A percentile compares a stretch with the other conserved stretches of the same genome.
phyloP scores from a whole-genome alignment of 2,329 filamentous ascomycete genomes.

The Fusarium transvaalense region DNA sequence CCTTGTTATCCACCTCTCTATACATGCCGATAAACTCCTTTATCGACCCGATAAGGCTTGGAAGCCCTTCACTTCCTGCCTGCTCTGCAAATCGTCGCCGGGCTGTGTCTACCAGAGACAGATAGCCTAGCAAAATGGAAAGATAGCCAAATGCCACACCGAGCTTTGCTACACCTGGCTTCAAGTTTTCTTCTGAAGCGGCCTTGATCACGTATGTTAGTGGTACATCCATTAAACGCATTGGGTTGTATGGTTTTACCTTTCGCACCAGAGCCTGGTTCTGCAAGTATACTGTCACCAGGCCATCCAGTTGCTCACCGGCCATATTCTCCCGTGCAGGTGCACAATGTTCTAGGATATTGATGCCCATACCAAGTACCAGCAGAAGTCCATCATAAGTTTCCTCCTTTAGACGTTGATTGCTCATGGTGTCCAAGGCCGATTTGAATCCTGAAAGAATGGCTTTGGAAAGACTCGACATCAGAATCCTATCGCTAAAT shows the following conservation, averaged over 20 bases:
- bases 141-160: constrained; percentile 91
- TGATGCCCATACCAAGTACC: constrained; percentile 85
- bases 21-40: constrained; percentile 67
- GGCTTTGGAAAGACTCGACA: constrained; percentile 61
- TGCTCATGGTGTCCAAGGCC: constrained; percentile 62
- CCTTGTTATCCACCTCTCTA: constrained; percentile 62
- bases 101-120: constrained; percentile 70
- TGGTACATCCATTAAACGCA: background rate
- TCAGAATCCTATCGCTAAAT: constrained; percentile 72
- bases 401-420: constrained; percentile 62
- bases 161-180: constrained; percentile 81
- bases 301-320: constrained; percentile 63
- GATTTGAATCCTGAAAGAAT: constrained; percentile 65
- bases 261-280: constrained; percentile 74
- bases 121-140: constrained; percentile 83
- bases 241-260: constrained; percentile 64
- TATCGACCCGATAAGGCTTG: constrained; percentile 64
- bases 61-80: constrained; percentile 59
- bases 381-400: constrained; percentile 80
- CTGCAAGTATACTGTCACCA: constrained; percentile 76
- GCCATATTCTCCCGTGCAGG: constrained; percentile 63
- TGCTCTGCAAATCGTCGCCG: constrained; percentile 58
- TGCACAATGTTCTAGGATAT: constrained; percentile 83
- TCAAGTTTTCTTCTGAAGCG: constrained; percentile 79
- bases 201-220: constrained; percentile 60